Conservation (phyloP, 2,329 filamentous ascomycete genomes). For the Drechmeria coniospora region DNA sequence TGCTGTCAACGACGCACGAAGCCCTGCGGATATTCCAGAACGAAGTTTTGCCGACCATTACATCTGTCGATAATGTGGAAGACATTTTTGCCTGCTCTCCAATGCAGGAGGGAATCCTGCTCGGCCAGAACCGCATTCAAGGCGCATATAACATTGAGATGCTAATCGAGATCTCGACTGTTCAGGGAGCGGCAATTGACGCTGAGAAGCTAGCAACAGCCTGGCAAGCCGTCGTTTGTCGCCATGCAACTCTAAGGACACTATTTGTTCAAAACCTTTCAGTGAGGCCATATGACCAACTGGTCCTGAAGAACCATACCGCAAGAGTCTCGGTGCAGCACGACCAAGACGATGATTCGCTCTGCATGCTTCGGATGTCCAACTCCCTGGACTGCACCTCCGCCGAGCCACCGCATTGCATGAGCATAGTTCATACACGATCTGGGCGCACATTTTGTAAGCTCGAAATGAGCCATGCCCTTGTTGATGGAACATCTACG, state of each 20-base stretch:
- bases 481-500: conserved; percentile 5
- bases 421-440: not conserved
- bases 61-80: conserved; percentile 9
- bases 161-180: too few relatives aligned
- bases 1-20: not conserved
- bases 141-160: not conserved
- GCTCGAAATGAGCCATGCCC: conserved; percentile 5
- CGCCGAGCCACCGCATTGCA: conserved; percentile 1
- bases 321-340: not conserved
- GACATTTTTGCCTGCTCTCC: conserved; percentile 17
- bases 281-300: not conserved
- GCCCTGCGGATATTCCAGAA: conserved; percentile 6
- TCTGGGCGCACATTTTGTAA: conserved; percentile 2
- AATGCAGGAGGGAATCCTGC: conserved; percentile 16
- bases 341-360: too few relatives aligned
- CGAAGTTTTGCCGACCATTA: conserved; percentile 3
- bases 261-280: conserved; percentile 3
- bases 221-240: conserved; percentile 4
- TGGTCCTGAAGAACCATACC: not conserved
- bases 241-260: conserved; percentile 5
- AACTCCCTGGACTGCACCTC: not conserved
- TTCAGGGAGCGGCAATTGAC: too few relatives aligned
- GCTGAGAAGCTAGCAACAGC: conserved; percentile 3
- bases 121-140: conserved; percentile 9
- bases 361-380: too few relatives aligned